These are phyloP conservation scores for Ophiostoma fasciatum DNA, from an alignment of 2,329 filamentous ascomycete species.

Conservation along the genomic window DNA sequence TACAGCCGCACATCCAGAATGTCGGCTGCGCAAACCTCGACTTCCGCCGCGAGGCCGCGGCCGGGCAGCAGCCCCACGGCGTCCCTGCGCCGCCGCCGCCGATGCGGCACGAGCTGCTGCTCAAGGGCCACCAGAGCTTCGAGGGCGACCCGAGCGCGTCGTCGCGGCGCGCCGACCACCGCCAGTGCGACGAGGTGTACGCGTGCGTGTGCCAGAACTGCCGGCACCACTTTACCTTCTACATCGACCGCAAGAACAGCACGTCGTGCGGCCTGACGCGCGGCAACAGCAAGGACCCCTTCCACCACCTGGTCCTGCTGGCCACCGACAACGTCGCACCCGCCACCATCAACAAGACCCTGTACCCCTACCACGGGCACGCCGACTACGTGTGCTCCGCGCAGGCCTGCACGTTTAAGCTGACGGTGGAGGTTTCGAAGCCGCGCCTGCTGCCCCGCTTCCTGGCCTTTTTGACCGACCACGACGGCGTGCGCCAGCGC, in stretches of 20 bases:
- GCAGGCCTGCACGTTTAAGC: slow-evolving; percentile 24
- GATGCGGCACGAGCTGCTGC: slow-evolving; percentile 9
- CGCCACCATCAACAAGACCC: slow-evolving; percentile 16
- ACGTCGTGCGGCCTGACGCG: slow-evolving; percentile 8
- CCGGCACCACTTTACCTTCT: slow-evolving; percentile 20
- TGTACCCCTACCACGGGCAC: slow-evolving; percentile 23
- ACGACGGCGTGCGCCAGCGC: slow-evolving; percentile 26
- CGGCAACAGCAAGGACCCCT: slow-evolving; percentile 8
- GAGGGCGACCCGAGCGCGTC: background rate
- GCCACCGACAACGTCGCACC: background rate
- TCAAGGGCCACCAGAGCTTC: slow-evolving; percentile 13
- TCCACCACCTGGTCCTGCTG: slow-evolving; percentile 15
- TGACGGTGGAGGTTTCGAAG: slow-evolving; percentile 33
- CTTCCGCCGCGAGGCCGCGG: slow-evolving; percentile 4
- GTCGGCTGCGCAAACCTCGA: slow-evolving; percentile 9
- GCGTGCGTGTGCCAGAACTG: slow-evolving; percentile 19
- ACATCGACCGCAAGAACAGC: slow-evolving; percentile 10
- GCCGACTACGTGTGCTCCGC: slow-evolving; percentile 28
- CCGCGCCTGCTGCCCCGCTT: slow-evolving; percentile 30
- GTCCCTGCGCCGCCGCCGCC: background rate
- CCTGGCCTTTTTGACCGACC: slow-evolving; percentile 30
- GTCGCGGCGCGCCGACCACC: slow-evolving; percentile 7
- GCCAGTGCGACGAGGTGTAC: slow-evolving; percentile 9
- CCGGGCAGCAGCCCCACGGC: background rate
- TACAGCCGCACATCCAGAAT: slow-evolving; percentile 3